Evolutionary conservation across 768 basidiomycete species (phyloP).

Genomic region (Psilocybe tampanensis): DNA sequence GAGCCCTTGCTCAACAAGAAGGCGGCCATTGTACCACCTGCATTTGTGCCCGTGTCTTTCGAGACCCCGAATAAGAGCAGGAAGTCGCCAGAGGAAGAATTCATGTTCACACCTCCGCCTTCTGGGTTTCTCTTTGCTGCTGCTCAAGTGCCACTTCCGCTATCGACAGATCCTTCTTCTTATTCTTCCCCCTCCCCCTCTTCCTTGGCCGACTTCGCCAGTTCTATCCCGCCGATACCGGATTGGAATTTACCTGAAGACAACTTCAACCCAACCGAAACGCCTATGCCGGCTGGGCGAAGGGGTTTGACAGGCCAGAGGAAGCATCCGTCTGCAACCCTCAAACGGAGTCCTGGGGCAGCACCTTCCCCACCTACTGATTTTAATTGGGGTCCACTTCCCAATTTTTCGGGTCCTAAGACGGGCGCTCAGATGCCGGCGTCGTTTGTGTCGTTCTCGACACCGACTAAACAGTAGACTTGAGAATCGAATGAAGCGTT

Average conservation of each 20-base stretch:
- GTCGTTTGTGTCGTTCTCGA: conserved; percentile 19
- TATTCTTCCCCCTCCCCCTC: too few species aligned
- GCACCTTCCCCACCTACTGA: conserved; percentile 30
- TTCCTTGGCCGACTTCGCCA: neutral
- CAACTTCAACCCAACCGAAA: conserved; percentile 40
- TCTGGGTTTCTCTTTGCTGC: conserved; percentile 29
- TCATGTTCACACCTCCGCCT: conserved; percentile 24
- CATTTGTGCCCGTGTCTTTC: conserved; percentile 37
- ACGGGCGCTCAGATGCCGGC: conserved; percentile 14
- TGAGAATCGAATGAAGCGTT: neutral
- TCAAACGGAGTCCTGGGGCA: conserved; percentile 35
- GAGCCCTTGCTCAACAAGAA: conserved; percentile 70
- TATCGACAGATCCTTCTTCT: too few species aligned
- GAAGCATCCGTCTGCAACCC: conserved; percentile 41
- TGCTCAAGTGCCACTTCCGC: too few species aligned
- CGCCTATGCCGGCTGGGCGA: conserved; percentile 19
- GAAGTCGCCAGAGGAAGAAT: neutral
- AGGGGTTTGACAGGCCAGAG: conserved; percentile 37
- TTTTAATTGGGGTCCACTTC: conserved; percentile 69
- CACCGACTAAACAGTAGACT: neutral
- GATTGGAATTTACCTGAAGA: conserved; percentile 37
- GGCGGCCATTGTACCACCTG: conserved; percentile 36
- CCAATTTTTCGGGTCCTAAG: conserved; percentile 38
- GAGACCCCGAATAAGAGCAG: conserved; percentile 35
- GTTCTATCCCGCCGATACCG: conserved; percentile 13